Conservation (phyloP, 1,139 yeast genomes). For the Sugiyamaella grinbergsii region DNA sequence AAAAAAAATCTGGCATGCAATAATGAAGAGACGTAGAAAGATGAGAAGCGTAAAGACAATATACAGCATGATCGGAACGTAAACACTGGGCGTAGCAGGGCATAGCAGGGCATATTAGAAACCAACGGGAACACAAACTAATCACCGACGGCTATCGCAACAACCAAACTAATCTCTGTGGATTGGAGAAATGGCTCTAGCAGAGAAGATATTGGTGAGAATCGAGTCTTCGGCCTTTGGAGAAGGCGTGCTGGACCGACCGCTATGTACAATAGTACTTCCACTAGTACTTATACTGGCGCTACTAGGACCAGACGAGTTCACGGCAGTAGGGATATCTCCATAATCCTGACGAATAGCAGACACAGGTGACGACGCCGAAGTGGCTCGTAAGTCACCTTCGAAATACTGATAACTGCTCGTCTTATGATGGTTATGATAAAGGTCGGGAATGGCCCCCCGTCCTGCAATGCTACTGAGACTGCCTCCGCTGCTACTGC, state of each 20-base stretch:
- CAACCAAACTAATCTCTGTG: conserved; percentile 21
- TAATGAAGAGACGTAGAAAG: neutral
- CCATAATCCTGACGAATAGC: conserved; percentile 20
- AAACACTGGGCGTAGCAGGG: neutral
- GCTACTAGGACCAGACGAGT: conserved; percentile 21
- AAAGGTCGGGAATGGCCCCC: conserved; percentile 14
- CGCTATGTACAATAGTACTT: conserved; percentile 14
- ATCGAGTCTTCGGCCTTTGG: conserved; percentile 24
- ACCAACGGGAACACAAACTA: no score
- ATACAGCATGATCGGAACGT: conserved; percentile 5
- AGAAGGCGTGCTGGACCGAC: conserved; percentile 24
- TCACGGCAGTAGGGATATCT: conserved; percentile 16
- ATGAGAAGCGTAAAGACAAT: neutral
- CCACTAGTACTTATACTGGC: conserved; percentile 21
- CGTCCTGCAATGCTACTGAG: conserved; percentile 4
- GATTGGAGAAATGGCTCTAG: conserved; percentile 22
- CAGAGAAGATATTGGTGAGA: conserved; percentile 20
- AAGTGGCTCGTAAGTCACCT: conserved; percentile 31
- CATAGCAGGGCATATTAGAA: no score
- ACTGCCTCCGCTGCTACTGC: conserved; percentile 9
- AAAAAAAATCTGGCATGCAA: conserved; percentile 1
- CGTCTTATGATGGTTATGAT: conserved; percentile 27
- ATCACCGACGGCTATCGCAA: no score
- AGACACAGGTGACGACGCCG: conserved; percentile 30
- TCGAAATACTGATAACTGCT: conserved; percentile 28